Base-by-base conservation (phyloP, 768 basidiomycete species). In the Trametes meyenii region DNA sequence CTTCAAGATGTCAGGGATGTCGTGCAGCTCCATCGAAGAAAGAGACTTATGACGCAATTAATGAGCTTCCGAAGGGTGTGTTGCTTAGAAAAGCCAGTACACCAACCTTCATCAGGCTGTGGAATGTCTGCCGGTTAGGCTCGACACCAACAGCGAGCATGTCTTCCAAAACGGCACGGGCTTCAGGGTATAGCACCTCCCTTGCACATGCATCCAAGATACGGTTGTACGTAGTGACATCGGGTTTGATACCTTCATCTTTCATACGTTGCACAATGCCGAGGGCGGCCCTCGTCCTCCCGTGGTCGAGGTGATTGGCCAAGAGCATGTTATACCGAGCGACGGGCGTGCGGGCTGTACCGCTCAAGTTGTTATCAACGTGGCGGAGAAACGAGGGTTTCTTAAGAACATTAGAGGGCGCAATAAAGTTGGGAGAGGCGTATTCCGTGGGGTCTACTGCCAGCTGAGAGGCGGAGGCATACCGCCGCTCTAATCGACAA, bases 111-210 rank as follows among this genome's bases (percentile, higher is more conserved):
- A 93, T 71, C 24, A 93, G 76, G 44, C 79, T 74, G 46, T 88
- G 83, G 70, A 87, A 87, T 10, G 83, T 79, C 40, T 79, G 74
- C 5, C 75, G 65, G 56, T 83, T 77, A 5, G 84, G 87, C 46
- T 72, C 61, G 21, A 92, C 62, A 2, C 79, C 81, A 44, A 79
- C 64, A 17, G 77, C 70, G 36, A 78, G 53, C 88, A 92, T 90
- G 70, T 92, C 89, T 38, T 88, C 86, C 29, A 88, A 73, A 55
- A 89, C 79, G 17, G 87, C 89, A 77, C 81, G 82, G 4, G 86
- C 81, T 61, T 89, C 84, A 29, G 79, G 66, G 69, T 76, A 76
- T 10, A 78, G 66, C 5, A 74, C 76, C 39, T 81, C 75, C 7
- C 69, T 64, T 0, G 81, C 77, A 56, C 84, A 78, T 39, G 83